Conservation (phyloP, 495 filamentous ascomycete species). For the Terfezia claveryi region DNA sequence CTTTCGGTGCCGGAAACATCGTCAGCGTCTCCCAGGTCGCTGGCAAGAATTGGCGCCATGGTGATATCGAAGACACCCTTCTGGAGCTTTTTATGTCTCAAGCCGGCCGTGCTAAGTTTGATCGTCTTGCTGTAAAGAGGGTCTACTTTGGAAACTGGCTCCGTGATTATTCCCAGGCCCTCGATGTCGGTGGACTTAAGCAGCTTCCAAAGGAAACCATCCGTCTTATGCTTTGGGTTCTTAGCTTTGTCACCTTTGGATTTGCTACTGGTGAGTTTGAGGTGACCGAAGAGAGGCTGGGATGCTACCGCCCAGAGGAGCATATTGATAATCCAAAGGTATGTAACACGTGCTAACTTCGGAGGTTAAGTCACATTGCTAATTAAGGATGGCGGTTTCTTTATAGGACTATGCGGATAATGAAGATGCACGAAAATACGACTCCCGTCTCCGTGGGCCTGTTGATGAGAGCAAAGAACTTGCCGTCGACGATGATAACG, state of each 20-base stretch:
- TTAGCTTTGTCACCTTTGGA: conserved; percentile 43
- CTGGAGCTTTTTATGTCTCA: conserved; percentile 51
- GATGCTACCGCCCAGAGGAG: conserved; percentile 71
- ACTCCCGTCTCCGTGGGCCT: conserved; percentile 54
- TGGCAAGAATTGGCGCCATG: conserved; percentile 83
- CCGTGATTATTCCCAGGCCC: conserved; percentile 58
- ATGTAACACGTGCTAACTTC: not conserved
- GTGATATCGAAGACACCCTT: conserved; percentile 82
- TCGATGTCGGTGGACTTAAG: conserved; percentile 77
- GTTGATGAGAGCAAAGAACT: conserved; percentile 61
- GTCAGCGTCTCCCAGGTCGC: conserved; percentile 56
- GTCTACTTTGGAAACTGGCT: conserved; percentile 88
- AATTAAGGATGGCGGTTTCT: not conserved
- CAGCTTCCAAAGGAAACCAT: conserved; percentile 74
- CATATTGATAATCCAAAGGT: conserved; percentile 40
- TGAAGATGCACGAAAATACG: conserved; percentile 60
- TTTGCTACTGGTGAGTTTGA: conserved; percentile 81
- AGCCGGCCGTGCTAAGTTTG: conserved; percentile 54
- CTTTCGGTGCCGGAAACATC: conserved; percentile 80
- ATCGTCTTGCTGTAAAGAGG: conserved; percentile 66
- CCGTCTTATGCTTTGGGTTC: conserved; percentile 43
- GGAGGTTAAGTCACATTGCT: not conserved
- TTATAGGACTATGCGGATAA: conserved; percentile 61
- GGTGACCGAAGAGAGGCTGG: conserved; percentile 65
- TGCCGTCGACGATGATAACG: conserved; percentile 50